A percentile compares a stretch with the other conserved stretches of the same genome.
Conservation (phyloP, 2,329 filamentous ascomycete species). For the Monosporascus sp. region DNA sequence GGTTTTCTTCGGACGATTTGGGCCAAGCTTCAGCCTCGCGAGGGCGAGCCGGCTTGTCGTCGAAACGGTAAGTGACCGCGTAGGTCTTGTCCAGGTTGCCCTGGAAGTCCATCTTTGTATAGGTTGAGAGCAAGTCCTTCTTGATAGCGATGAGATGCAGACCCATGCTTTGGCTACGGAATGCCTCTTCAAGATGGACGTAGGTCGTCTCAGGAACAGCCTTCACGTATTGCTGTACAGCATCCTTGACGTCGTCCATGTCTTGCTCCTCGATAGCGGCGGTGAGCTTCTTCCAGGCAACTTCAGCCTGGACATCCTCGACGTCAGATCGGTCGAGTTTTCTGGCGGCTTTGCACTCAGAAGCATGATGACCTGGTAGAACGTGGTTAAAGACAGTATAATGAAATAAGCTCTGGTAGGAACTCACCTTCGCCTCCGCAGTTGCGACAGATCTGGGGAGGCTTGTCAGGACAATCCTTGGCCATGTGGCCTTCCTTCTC, state of each 20-base stretch:
- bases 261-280: conserved; percentile 49
- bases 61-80: conserved; percentile 58
- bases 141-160: conserved; percentile 61
- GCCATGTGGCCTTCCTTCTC: conserved; percentile 48
- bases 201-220: conserved; percentile 53
- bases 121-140: conserved; percentile 47
- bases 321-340: conserved; percentile 50
- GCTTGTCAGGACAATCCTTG: conserved; percentile 58
- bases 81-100: conserved; percentile 62
- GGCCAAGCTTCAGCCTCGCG: conserved; percentile 59
- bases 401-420: conserved; percentile 1
- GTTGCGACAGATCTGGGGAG: conserved; percentile 52
- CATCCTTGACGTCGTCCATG: conserved; percentile 58
- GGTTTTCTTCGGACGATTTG: conserved; percentile 50
- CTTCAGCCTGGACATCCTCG: conserved; percentile 44
- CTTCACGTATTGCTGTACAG: conserved; percentile 57
- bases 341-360: conserved; percentile 55
- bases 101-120: conserved; percentile 69
- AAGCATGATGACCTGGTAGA: conserved; percentile 46
- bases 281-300: conserved; percentile 53
- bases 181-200: conserved; percentile 52
- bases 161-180: conserved; percentile 49
- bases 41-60: conserved; percentile 50
- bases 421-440: conserved; percentile 54
- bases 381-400: neutral